Percentiles rank a stretch among this genome's conserved stretches.
phyloP scores from a whole-genome alignment of 2,329 filamentous ascomycete genomes.

The Bretziella fagacearum region DNA sequence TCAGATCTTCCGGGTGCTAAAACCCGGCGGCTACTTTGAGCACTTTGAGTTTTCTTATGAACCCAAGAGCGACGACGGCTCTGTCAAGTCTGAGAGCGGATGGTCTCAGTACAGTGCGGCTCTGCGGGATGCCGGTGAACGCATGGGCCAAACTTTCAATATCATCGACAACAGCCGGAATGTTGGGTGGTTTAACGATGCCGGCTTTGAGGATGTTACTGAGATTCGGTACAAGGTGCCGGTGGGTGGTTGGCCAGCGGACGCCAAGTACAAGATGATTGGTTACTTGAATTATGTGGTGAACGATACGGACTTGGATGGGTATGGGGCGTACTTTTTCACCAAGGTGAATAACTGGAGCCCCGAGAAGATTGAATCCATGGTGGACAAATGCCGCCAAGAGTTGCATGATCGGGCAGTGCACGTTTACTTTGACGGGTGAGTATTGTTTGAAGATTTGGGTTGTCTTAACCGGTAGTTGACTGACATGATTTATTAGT shows the following conservation, averaged over 20 bases:
- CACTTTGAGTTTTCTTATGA: slow-evolving; percentile 26
- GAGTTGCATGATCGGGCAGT: slow-evolving; percentile 23
- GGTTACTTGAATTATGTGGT: slow-evolving; percentile 25
- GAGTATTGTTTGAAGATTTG: slow-evolving; percentile 16
- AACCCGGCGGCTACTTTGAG: slow-evolving; percentile 35
- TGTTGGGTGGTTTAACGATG: slow-evolving; percentile 17
- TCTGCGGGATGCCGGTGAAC: slow-evolving; percentile 19
- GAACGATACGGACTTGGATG: slow-evolving; percentile 22
- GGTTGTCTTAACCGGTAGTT: neutral
- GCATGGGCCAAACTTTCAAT: slow-evolving; percentile 20
- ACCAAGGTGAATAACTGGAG: slow-evolving; percentile 24
- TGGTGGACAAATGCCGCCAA: slow-evolving; percentile 21
- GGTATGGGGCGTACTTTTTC: slow-evolving; percentile 24
- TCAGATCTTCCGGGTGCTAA: slow-evolving; percentile 34
- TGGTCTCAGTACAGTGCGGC: slow-evolving; percentile 19
- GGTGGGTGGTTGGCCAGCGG: slow-evolving; percentile 31
- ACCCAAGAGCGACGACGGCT: slow-evolving; percentile 20
- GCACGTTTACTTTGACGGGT: slow-evolving; percentile 26
- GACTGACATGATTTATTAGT: neutral
- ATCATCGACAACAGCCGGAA: slow-evolving; percentile 17
- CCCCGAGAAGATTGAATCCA: slow-evolving; percentile 20
- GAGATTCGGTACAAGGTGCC: slow-evolving; percentile 19
- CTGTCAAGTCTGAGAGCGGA: slow-evolving; percentile 19
- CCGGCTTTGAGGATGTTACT: slow-evolving; percentile 19
- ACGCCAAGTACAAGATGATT: slow-evolving; percentile 28